Conservation (phyloP, 345 rosid genomes). For the Acer campestre region DNA sequence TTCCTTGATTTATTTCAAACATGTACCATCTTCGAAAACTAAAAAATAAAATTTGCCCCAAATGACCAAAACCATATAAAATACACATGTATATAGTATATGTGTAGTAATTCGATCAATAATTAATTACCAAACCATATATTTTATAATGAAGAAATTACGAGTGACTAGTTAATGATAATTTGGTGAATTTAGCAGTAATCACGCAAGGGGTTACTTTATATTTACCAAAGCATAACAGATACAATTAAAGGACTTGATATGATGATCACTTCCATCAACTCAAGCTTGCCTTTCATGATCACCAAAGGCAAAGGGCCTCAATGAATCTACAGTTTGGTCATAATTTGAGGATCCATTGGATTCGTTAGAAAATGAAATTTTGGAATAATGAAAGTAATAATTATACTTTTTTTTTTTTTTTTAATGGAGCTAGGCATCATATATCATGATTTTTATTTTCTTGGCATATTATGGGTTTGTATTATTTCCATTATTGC, state of each 20-base stretch:
- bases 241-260: neutral
- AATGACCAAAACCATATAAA: neutral
- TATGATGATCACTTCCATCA: constrained; percentile 10
- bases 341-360: constrained; percentile 17
- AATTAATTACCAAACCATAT: neutral
- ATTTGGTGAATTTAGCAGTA: constrained; percentile 1
- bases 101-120: neutral
- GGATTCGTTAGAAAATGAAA: constrained; percentile 13
- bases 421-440: neutral
- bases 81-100: neutral
- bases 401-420: neutral
- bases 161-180: neutral
- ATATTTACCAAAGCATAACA: neutral
- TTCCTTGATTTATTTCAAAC: neutral
- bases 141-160: neutral
- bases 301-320: neutral
- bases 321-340: constrained; percentile 10
- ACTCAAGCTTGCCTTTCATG: constrained; percentile 5
- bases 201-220: constrained; percentile 10
- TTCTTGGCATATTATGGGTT: constrained; percentile 7
- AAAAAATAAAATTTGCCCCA: neutral
- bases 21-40: neutral
- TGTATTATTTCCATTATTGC: constrained; percentile 10
- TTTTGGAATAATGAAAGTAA: neutral
- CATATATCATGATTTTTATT: constrained; percentile 7